Evolutionary conservation across 2,329 filamentous ascomycete genomes (phyloP).

Genomic region (Stachybotrys chartarum): DNA sequence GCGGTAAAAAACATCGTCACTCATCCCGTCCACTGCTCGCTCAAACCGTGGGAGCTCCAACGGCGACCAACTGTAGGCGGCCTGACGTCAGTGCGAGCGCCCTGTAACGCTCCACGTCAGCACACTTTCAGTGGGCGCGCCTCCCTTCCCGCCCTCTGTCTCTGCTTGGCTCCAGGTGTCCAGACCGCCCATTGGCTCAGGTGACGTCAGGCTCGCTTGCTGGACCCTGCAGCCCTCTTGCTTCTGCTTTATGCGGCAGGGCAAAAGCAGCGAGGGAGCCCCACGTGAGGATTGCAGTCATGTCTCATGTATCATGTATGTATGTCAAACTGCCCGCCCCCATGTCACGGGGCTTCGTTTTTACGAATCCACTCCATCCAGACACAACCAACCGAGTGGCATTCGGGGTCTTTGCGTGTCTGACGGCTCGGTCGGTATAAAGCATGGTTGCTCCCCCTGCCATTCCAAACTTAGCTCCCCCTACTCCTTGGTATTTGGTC

Average conservation of each 20-base stretch:
- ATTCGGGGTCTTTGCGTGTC: not conserved
- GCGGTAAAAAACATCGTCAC: not conserved
- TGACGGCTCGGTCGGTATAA: not conserved
- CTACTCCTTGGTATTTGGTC: not conserved
- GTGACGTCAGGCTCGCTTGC: constrained; percentile 8
- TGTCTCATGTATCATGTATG: not conserved
- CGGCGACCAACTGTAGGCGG: not conserved
- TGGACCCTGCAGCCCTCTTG: not conserved
- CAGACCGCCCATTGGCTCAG: constrained; percentile 5
- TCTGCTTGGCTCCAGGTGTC: not conserved
- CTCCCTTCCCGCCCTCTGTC: not conserved
- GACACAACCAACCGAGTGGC: not conserved
- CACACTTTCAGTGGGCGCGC: not conserved
- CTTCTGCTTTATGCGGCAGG: not conserved
- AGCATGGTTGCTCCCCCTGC: not conserved
- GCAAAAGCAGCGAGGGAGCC: too few species aligned
- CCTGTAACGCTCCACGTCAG: not conserved
- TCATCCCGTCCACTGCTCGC: not conserved
- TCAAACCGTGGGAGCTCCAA: not conserved
- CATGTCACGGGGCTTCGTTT: not conserved
- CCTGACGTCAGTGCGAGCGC: not conserved
- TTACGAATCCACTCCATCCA: not conserved
- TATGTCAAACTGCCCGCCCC: too few species aligned
- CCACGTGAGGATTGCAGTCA: not conserved
- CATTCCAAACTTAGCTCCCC: not conserved